Evolutionary conservation across 2,329 filamentous ascomycete genomes (phyloP).

Genomic region (Lomentospora prolificans): DNA sequence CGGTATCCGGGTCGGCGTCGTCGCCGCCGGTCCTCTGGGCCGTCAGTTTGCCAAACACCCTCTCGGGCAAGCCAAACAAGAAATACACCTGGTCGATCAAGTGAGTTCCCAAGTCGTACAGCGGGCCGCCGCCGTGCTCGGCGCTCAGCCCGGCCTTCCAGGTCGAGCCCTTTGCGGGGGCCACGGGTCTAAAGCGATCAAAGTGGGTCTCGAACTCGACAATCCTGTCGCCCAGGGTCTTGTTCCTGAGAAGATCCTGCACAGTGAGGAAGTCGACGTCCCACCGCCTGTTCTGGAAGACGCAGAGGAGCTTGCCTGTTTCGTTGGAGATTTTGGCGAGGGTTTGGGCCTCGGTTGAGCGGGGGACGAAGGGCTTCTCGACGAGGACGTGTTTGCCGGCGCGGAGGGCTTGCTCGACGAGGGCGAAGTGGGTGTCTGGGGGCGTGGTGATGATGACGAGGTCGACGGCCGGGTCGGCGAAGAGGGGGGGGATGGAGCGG

Average conservation of each 20-base stretch:
- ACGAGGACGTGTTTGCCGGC: conserved; percentile 69
- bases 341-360: conserved; percentile 54
- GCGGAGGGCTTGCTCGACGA: conserved; percentile 55
- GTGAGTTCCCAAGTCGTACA: conserved; percentile 70
- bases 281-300: conserved; percentile 72
- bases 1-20: conserved; percentile 44
- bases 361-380: conserved; percentile 77
- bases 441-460: conserved; percentile 63
- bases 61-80: conserved; percentile 58
- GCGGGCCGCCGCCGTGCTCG: conserved; percentile 51
- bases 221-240: conserved; percentile 52
- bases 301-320: conserved; percentile 44
- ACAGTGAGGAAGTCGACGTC: conserved; percentile 69
- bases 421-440: conserved; percentile 58
- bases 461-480: conserved; percentile 56
- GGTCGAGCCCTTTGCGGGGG: conserved; percentile 32
- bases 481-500: conserved; percentile 49
- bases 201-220: conserved; percentile 75
- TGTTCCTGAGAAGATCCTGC: conserved; percentile 48
- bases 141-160: conserved; percentile 60
- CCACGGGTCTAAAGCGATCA: conserved; percentile 58
- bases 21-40: conserved; percentile 46
- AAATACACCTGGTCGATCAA: conserved; percentile 65
- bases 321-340: conserved; percentile 47
- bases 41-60: conserved; percentile 59